Evolutionary conservation across 768 basidiomycete species (phyloP).

Genomic region (Paxillus rubicundulus): DNA sequence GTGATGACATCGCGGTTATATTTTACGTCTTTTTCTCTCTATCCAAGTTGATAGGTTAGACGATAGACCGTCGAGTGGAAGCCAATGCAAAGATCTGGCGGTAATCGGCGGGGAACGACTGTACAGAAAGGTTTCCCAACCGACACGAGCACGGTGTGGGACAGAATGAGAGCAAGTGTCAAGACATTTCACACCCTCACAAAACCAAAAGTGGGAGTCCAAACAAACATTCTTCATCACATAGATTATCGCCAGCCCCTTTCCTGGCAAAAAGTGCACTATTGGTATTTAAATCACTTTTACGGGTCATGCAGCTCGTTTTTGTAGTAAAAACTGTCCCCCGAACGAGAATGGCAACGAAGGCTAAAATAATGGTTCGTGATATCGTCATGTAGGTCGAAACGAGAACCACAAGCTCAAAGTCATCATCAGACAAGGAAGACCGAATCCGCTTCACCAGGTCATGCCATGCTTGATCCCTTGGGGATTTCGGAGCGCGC

Average conservation of each 20-base stretch:
- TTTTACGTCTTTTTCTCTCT: constrained; percentile 9
- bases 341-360: not conserved
- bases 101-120: constrained; percentile 8
- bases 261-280: not conserved
- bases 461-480: not conserved
- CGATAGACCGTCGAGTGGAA: not conserved
- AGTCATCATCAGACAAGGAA: not conserved
- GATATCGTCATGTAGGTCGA: not conserved
- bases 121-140: not conserved
- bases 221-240: too few species aligned
- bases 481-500: constrained; percentile 7
- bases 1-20: constrained; percentile 33
- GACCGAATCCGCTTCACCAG: not conserved
- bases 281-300: not conserved
- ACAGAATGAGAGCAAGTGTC: not conserved
- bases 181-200: not conserved
- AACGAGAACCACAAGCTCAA: too few species aligned
- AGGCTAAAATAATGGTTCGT: not conserved
- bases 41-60: not conserved
- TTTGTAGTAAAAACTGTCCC: not conserved
- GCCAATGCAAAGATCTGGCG: constrained; percentile 3
- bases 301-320: not conserved
- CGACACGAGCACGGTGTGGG: not conserved
- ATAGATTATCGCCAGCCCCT: not conserved
- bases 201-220: too few species aligned